Evolutionary conservation across 257 asterid genomes (phyloP).

Genomic region (Parsonsia alboflavescens): DNA sequence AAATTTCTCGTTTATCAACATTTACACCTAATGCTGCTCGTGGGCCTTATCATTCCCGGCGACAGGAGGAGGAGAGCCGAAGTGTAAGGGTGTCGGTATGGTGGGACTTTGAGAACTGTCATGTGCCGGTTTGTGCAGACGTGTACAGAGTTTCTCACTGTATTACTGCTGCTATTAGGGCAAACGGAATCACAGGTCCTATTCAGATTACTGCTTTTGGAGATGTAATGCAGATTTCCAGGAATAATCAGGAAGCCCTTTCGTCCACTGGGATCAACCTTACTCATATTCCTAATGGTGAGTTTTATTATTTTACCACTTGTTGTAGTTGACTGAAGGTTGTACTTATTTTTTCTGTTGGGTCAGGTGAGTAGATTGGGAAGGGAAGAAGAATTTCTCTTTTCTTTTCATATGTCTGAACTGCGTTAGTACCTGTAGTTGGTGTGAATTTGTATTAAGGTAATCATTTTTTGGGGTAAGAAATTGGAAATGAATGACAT

Average conservation of each 20-base stretch:
- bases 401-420: neutral
- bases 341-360: neutral
- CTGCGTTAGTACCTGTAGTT: neutral
- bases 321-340: neutral
- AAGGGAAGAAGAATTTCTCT: neutral
- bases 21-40: constrained; percentile 20
- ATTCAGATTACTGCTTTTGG: constrained; percentile 90
- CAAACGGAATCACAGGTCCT: constrained; percentile 82
- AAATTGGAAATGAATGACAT: neutral
- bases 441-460: neutral
- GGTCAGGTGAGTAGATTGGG: neutral
- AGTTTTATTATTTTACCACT: neutral
- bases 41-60: constrained; percentile 34
- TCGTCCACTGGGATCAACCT: constrained; percentile 80
- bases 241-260: constrained; percentile 76
- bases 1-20: constrained; percentile 25
- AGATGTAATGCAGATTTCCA: constrained; percentile 70
- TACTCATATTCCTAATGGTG: constrained; percentile 79
- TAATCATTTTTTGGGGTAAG: too few relatives aligned
- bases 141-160: constrained; percentile 59
- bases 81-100: constrained; percentile 81
- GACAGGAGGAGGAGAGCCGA: constrained; percentile 73
- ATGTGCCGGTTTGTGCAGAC: constrained; percentile 46
- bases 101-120: constrained; percentile 98
- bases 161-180: constrained; percentile 68